Conservation (phyloP, 192 early-diverging fungal genomes). For the Polychytrium aggregatum region DNA sequence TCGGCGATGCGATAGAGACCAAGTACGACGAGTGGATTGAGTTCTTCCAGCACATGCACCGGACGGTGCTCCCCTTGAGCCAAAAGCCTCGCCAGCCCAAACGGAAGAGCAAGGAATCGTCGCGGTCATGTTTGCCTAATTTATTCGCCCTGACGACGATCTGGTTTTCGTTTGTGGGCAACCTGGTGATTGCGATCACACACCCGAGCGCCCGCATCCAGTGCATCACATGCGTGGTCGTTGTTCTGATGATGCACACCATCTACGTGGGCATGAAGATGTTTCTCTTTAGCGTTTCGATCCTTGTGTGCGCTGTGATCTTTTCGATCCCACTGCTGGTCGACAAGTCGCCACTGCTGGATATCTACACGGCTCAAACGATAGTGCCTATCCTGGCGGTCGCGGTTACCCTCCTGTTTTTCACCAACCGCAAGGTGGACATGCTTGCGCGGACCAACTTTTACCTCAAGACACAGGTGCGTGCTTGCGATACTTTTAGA, state of each 20-base stretch:
- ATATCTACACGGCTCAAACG: no score
- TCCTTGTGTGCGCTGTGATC: constrained; percentile 1
- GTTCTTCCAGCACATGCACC: no score
- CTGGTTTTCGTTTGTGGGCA: no score
- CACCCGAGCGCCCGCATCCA: constrained; percentile 14
- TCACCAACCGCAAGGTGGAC: constrained; percentile 9
- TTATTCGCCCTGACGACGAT: no score
- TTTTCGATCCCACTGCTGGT: constrained; percentile 4
- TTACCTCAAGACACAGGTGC: constrained; percentile 14
- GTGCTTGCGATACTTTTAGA: no score
- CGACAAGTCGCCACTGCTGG: background rate
- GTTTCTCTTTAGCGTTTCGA: background rate
- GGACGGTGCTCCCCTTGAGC: no score
- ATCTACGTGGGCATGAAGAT: constrained; percentile 9
- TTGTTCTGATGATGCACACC: background rate
- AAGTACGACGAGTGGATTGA: no score
- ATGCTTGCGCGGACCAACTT: constrained; percentile 11
- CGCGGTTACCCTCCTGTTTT: background rate
- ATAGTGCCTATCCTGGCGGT: background rate
- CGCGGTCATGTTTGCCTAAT: no score
- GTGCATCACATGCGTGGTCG: no score
- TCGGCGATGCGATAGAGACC: no score
- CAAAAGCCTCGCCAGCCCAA: no score
- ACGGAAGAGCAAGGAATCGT: no score
- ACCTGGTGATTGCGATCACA: constrained; percentile 1